phyloP scores from a whole-genome alignment of 1,139 yeast genomes.

The Suhomyces choctaworum region DNA sequence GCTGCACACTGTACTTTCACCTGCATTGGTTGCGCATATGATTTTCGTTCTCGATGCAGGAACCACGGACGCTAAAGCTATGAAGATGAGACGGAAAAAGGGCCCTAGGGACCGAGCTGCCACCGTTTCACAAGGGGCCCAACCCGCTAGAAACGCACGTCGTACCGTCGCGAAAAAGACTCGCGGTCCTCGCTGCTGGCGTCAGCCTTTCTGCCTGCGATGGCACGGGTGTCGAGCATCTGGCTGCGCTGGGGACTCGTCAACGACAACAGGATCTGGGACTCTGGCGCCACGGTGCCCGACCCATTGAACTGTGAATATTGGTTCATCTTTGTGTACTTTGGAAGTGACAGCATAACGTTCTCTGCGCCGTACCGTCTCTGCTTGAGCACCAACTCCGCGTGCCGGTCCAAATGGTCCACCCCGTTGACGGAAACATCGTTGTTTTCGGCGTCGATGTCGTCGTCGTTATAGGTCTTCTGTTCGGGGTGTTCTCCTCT shows the following conservation, averaged over 20 bases:
- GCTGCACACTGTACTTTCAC: too few relatives aligned
- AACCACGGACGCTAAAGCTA: too few relatives aligned
- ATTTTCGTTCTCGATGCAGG: too few relatives aligned
- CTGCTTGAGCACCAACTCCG: conserved; percentile 14
- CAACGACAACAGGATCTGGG: conserved; percentile 5
- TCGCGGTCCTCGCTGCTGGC: conserved; percentile 1
- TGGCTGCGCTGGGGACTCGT: conserved; percentile 1
- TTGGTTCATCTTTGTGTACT: conserved; percentile 10
- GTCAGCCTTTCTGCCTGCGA: neutral
- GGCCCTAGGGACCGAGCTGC: too few relatives aligned
- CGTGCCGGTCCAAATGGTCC: neutral
- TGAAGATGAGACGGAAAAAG: too few relatives aligned
- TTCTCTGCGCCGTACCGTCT: conserved; percentile 12
- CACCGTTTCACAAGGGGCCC: too few relatives aligned
- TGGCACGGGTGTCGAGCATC: neutral
- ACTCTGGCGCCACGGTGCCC: neutral
- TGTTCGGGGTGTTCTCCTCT: conserved; percentile 1
- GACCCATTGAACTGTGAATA: conserved; percentile 8
- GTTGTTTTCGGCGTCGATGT: conserved; percentile 10
- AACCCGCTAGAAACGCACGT: conserved; percentile 3
- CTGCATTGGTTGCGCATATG: too few relatives aligned
- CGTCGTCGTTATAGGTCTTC: conserved; percentile 2
- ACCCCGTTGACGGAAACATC: conserved; percentile 3
- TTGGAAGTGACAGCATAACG: conserved; percentile 5
- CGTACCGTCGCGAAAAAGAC: conserved; percentile 4